Base-by-base conservation (phyloP, 371 early-diverging fungal genomes). In the Rhizopus arrhizus region DNA sequence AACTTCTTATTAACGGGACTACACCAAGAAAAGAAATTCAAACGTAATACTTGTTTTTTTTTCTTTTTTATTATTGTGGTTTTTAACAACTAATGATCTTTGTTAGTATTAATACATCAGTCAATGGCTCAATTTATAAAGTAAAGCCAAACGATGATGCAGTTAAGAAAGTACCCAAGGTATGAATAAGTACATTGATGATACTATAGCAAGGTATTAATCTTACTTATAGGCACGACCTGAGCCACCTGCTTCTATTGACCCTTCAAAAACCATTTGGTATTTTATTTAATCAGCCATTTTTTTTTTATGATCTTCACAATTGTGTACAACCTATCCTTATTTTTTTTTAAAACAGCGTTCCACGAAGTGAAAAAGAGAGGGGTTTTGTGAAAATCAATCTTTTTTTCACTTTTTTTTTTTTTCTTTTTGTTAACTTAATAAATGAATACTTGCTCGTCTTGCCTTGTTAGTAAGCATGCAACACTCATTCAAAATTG, bases 251-350 rank as follows among this genome's bases (percentile, higher is more conserved):
- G 86, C 85, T 36, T 71, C 79, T 59, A 85, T 88, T 65, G 88
- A 92, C 63, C 78, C 86, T 59, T 84, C 87, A 43, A 87, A 96
- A 68, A 93, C 94, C 89, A 96, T 96, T 89, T 96, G 97, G 97
- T 97, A 95, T 89, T 97, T 90, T 85, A 89, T 96, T 72, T 89
- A 40, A 12, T 12, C 40, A 10, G 10, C 40, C 40, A 10, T 40
- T 40, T 40, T 38, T 38, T 38, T 40, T 40, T 12, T 40, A 40
- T 10, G 40, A 7, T 40, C 12, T 40, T 40, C 40, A 40, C 12
- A 40, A 40, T 1, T 40, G 12, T 40, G 10, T 40, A 2, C 40
- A 40, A 12, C 40, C 8, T 2, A 10, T 40, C 12, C 40, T 40
- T 40, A 40, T 40, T 40, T 40, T 38, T 38, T 40, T 12, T 40